These are phyloP conservation scores for Ochetophila trinervis DNA, from an alignment of 306 rosid species.

Conservation along the genomic window DNA sequence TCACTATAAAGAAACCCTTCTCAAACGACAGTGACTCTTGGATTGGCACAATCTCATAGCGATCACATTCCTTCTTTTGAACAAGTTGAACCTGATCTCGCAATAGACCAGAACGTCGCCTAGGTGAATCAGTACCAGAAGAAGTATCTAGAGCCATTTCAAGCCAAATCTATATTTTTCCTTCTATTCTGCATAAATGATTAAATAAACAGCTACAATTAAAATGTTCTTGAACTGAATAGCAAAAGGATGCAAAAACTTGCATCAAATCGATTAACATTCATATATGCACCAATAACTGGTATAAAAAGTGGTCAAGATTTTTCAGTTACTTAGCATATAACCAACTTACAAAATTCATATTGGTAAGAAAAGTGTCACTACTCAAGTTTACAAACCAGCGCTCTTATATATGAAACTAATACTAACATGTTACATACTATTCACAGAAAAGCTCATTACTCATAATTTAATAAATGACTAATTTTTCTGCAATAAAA, in stretches of 20 bases:
- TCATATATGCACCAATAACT: not conserved
- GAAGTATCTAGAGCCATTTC: slow-evolving; percentile 68
- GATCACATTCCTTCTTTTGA: slow-evolving; percentile 71
- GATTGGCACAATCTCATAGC: slow-evolving; percentile 76
- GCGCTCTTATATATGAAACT: too few relatives aligned
- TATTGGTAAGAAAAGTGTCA: not conserved
- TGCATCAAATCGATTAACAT: not conserved
- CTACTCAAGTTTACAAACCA: not conserved
- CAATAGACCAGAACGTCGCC: slow-evolving; percentile 63
- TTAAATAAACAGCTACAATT: slow-evolving; percentile 12
- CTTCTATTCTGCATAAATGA: slow-evolving; percentile 23
- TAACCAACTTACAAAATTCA: not conserved
- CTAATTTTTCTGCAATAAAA: too few relatives aligned
- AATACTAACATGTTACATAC: too few relatives aligned
- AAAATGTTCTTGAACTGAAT: not conserved
- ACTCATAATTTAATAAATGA: too few relatives aligned
- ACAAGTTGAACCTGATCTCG: slow-evolving; percentile 84
- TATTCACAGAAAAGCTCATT: too few relatives aligned
- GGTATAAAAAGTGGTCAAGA: not conserved
- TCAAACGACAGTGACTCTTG: slow-evolving; percentile 80
- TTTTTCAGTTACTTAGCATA: not conserved
- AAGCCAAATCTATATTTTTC: not conserved
- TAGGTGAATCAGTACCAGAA: slow-evolving; percentile 66
- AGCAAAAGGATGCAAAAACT: not conserved
- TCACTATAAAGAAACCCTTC: slow-evolving; percentile 93